phyloP scores from a whole-genome alignment of 192 early-diverging fungal species.

The Podila epicladia region DNA sequence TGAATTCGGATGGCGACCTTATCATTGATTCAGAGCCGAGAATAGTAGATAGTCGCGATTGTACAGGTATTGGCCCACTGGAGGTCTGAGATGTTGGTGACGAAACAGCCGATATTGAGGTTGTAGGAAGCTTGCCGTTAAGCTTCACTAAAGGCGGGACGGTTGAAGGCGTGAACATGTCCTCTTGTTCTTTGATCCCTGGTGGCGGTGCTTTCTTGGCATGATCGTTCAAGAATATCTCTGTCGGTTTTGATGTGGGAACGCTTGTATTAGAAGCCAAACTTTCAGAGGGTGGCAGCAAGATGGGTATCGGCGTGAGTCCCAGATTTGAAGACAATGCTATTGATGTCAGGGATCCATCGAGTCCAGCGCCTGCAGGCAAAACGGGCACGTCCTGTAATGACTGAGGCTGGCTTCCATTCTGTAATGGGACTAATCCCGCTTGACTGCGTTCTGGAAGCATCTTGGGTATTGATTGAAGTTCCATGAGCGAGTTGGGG shows the following conservation, averaged over 20 bases:
- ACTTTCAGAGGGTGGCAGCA: conserved; percentile 8
- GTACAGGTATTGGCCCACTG: no score
- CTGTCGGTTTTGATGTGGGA: not conserved
- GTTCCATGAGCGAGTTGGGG: conserved; percentile 32
- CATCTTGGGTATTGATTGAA: conserved; percentile 36
- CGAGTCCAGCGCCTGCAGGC: not conserved
- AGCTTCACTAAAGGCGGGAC: no score
- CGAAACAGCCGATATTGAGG: no score
- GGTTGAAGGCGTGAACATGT: no score
- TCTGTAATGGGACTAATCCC: not conserved
- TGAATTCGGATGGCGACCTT: conserved; percentile 6
- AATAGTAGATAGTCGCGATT: not conserved
- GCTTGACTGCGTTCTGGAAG: conserved; percentile 17
- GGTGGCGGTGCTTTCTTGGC: not conserved
- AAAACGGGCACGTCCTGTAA: not conserved
- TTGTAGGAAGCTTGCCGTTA: no score
- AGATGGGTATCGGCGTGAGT: conserved; percentile 24
- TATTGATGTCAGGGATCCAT: not conserved
- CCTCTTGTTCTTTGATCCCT: no score
- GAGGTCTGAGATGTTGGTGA: no score
- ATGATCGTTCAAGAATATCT: not conserved
- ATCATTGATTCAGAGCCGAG: not conserved
- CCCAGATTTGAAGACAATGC: not conserved
- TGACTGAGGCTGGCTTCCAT: not conserved
- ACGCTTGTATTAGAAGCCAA: not conserved